Conservation (phyloP, 768 basidiomycete genomes). For the Podaxis sp. region DNA sequence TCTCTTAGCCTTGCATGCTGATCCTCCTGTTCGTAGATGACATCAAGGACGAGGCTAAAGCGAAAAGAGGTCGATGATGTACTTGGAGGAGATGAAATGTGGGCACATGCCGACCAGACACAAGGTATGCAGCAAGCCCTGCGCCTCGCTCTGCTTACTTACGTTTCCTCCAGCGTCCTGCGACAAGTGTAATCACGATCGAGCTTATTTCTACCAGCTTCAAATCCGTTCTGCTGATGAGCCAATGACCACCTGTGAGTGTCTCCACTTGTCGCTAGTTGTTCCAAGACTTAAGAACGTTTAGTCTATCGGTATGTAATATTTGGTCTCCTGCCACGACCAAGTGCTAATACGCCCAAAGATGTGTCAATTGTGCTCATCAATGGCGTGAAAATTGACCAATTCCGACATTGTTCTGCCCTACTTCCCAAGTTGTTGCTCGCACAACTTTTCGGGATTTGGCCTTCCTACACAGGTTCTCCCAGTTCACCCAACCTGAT, state of each 20-base stretch:
- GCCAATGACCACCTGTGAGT: conserved; percentile 75
- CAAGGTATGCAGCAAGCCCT: conserved; percentile 46
- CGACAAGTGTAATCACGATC: conserved; percentile 79
- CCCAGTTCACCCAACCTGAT: too few relatives aligned
- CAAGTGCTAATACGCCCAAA: conserved; percentile 24
- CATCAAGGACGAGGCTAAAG: conserved; percentile 79
- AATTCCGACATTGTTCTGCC: not conserved
- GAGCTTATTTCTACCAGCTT: conserved; percentile 93
- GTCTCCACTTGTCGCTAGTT: conserved; percentile 1
- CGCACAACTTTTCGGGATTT: not conserved
- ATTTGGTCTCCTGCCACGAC: not conserved
- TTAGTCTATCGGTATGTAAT: conserved; percentile 60
- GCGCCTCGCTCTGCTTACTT: not conserved
- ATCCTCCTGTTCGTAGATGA: conserved; percentile 61
- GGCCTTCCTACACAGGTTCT: too few relatives aligned
- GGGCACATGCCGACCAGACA: conserved; percentile 91
- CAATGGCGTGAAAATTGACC: conserved; percentile 69
- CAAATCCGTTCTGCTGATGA: conserved; percentile 95
- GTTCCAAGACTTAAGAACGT: not conserved
- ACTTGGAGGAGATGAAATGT: conserved; percentile 88
- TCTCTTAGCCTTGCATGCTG: not conserved
- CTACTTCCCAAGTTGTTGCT: not conserved
- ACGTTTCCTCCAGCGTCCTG: conserved; percentile 43
- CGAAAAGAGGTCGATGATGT: conserved; percentile 97
- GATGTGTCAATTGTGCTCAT: conserved; percentile 62